Evolutionary conservation across 176 grass and related monocot species (phyloP).

Genomic region (Eremochloa ophiuroides): DNA sequence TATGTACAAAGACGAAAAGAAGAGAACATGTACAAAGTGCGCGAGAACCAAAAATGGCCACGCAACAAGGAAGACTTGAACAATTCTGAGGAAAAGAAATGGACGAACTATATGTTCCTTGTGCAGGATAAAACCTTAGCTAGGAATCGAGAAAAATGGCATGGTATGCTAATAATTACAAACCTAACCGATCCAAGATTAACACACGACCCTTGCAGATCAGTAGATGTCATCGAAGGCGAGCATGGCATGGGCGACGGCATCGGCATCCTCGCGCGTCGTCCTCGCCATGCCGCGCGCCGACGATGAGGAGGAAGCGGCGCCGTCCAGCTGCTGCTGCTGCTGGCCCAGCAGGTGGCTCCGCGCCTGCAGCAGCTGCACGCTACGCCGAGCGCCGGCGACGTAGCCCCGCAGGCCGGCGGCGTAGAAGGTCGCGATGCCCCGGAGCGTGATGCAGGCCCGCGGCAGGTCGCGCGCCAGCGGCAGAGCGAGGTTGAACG

Average conservation of each 20-base stretch:
- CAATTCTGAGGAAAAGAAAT: no score
- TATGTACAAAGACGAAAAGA: no score
- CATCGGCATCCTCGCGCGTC: not conserved
- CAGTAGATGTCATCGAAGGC: constrained; percentile 23
- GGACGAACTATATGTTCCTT: no score
- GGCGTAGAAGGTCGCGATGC: not conserved
- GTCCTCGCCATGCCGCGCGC: not conserved
- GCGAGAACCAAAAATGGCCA: no score
- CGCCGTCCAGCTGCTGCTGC: not conserved
- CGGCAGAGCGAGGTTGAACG: constrained; percentile 47
- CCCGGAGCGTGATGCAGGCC: constrained; percentile 18
- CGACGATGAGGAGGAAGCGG: not conserved
- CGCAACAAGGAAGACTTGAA: no score
- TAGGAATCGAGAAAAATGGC: no score
- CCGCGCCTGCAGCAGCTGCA: not conserved
- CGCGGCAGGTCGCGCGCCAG: constrained; percentile 37
- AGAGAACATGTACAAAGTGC: no score
- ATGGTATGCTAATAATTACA: no score
- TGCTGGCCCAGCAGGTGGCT: not conserved
- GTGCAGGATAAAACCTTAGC: no score
- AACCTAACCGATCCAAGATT: no score
- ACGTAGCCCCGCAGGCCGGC: not conserved
- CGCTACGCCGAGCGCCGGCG: not conserved
- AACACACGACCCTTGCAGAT: no score
- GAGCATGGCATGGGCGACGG: constrained; percentile 15